Base-by-base conservation (phyloP, 2,329 filamentous ascomycete species). In the Blastomyces percursus region DNA sequence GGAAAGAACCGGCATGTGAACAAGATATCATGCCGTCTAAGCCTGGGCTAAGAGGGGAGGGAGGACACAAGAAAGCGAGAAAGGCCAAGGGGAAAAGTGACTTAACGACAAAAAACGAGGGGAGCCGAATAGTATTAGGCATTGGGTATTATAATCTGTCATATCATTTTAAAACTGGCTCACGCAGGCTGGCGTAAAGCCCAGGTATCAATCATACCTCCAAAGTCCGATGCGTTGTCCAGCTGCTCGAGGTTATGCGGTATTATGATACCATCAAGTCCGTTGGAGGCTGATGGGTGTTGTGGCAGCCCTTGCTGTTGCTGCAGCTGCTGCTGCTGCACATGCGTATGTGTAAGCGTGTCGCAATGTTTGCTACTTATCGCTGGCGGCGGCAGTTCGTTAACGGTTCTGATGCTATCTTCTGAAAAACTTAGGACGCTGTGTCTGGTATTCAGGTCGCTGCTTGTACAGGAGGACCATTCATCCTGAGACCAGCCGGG, bases 391-490 rank as follows among this genome's bases (percentile, higher is more conserved):
- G 24, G 24, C 24, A 61, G 27, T 9, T 61, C 60, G 21, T 61
- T 51, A 14, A 55, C n/a, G 6, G 81, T 83, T 16, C 80, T 83
- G 63, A 84, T 67, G 63, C 82, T 84, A 69, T 85, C 83, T 56
- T 85, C 83, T 6, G 81, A 84, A 64, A 84, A 82, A 71, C 82
- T 84, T 38, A 84, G 72, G 3, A 84, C 81, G 64, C 82, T 85
- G 66, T 82, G 81, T 38, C 73, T 16, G 74, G 66, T 42, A 9
- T 59, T 60, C 11, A 64, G 46, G 30, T 78, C 76, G n/a, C 75
- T 74, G 66, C 73, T 71, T 55, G 69, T 76, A 59, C 69, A 73
- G 16, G 75, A 67, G 61, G 72, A 72, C 77, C 76, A 75, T 4
- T 72, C 69, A 59, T 75, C 73, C 0, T 74, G 72, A 3, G 74